Percentiles rank a stretch among this genome's conserved stretches.
Evolutionary conservation across 305 asterid species (phyloP).

Genomic region (Fraxinus floribunda): DNA sequence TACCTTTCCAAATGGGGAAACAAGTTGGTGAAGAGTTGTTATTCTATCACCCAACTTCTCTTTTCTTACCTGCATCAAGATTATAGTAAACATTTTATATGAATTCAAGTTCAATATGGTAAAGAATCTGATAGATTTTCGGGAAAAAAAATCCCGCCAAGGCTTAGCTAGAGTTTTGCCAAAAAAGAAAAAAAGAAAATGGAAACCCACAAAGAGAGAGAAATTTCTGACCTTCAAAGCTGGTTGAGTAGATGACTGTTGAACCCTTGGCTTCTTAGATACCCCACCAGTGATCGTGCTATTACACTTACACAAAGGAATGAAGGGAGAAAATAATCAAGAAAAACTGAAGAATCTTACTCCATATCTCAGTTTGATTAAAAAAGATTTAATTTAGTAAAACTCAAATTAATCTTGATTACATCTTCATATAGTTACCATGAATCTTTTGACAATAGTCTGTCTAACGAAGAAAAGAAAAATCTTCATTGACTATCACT

Average conservation of each 20-base stretch:
- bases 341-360: constrained; percentile 20
- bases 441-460: background rate
- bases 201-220: constrained; percentile 6
- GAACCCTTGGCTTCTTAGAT: constrained; percentile 63
- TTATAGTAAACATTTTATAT: background rate
- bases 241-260: constrained; percentile 53
- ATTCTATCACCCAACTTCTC: constrained; percentile 77
- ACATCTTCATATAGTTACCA: background rate
- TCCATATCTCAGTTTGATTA: background rate
- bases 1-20: constrained; percentile 90
- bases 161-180: background rate
- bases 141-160: background rate
- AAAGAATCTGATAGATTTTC: background rate
- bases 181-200: background rate
- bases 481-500: background rate
- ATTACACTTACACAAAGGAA: constrained; percentile 40
- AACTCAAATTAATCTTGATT: background rate
- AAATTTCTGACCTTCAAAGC: constrained; percentile 50
- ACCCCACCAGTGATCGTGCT: constrained; percentile 48
- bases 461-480: background rate
- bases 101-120: background rate
- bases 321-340: constrained; percentile 16
- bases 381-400: background rate
- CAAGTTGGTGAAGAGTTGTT: constrained; percentile 75
- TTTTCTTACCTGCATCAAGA: constrained; percentile 53